phyloP scores from a whole-genome alignment of 106 monocot genomes.

The Acanthochlamys bracteata region DNA sequence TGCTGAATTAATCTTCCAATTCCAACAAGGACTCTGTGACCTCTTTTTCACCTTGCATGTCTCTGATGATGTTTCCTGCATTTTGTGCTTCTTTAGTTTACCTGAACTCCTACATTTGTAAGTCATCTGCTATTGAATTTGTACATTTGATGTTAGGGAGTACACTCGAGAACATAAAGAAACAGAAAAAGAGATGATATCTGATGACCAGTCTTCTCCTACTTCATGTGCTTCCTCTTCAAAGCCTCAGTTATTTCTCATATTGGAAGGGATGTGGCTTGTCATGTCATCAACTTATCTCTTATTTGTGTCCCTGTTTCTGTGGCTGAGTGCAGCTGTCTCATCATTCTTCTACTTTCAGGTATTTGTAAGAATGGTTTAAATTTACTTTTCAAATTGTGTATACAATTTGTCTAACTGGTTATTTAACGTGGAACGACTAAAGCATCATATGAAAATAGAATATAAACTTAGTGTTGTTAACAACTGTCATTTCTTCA shows the following conservation, averaged over 20 bases:
- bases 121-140: too few species aligned
- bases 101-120: too few species aligned
- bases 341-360: constrained; percentile 99
- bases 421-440: too few species aligned
- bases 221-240: constrained; percentile 24
- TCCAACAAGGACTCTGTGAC: too few species aligned
- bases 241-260: constrained; percentile 33
- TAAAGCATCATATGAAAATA: too few species aligned
- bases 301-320: constrained; percentile 62
- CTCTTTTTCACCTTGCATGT: too few species aligned
- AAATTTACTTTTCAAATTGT: neutral
- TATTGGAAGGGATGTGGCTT: constrained; percentile 84
- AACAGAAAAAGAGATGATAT: constrained; percentile 22
- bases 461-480: too few species aligned
- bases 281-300: constrained; percentile 81
- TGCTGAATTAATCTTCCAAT: too few species aligned
- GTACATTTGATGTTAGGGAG: too few species aligned
- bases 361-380: constrained; percentile 47
- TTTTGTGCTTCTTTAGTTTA: too few species aligned
- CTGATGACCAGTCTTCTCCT: constrained; percentile 35
- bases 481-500: too few species aligned
- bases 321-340: constrained; percentile 90
- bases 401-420: neutral
- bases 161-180: constrained; percentile 14
- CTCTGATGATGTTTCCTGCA: too few species aligned